Evolutionary conservation across 139 green algal genomes (phyloP).

Genomic region (Chlamydomonas eustigma): DNA sequence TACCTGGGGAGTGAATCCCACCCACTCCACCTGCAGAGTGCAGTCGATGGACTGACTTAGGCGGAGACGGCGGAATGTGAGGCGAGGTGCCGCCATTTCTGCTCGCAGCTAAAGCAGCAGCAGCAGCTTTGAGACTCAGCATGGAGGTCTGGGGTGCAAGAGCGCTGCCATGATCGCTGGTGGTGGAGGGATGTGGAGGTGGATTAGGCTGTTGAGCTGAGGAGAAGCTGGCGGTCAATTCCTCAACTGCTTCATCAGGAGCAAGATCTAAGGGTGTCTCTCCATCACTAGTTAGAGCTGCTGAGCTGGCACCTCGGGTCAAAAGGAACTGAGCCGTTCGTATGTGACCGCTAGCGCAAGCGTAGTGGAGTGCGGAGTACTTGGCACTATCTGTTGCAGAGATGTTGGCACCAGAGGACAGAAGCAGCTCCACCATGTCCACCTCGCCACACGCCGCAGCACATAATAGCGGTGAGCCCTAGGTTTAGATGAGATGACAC

Average conservation of each 20-base stretch:
- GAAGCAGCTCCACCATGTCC: conserved; percentile 39
- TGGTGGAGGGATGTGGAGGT: neutral
- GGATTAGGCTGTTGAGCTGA: neutral
- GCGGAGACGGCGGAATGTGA: neutral
- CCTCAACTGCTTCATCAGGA: neutral
- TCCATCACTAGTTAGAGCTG: neutral
- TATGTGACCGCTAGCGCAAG: conserved; percentile 28
- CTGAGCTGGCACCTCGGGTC: neutral
- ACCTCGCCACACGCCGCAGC: conserved; percentile 23
- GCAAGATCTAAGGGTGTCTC: conserved; percentile 2
- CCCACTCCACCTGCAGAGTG: neutral
- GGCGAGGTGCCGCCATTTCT: neutral
- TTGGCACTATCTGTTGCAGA: conserved; percentile 19
- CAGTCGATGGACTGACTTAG: neutral
- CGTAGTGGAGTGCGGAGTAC: conserved; percentile 48
- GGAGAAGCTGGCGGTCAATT: neutral
- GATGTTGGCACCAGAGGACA: conserved; percentile 36
- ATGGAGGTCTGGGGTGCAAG: too few relatives aligned
- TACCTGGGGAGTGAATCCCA: neutral
- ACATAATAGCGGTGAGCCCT: conserved; percentile 23
- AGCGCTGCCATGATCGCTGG: neutral
- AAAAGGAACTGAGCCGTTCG: conserved; percentile 8
- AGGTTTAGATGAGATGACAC: too few relatives aligned
- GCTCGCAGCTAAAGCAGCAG: neutral
- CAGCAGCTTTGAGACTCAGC: neutral